These are phyloP conservation scores for Echites panduratus DNA, from an alignment of 257 asterid species.

Conservation along the genomic window DNA sequence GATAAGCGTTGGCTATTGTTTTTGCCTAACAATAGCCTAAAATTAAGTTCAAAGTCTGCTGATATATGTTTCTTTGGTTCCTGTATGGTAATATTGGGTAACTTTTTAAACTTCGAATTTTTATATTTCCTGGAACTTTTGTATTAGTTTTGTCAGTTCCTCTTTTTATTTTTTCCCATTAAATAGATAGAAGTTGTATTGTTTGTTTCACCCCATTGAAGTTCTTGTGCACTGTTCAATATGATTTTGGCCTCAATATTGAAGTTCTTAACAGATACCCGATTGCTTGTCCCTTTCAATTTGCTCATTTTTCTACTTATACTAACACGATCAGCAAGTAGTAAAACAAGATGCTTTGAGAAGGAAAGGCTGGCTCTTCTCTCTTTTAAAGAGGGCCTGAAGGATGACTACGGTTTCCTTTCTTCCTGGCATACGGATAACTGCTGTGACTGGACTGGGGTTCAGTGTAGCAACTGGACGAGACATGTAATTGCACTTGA, in stretches of 20 bases:
- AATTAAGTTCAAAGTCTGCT: too few species aligned
- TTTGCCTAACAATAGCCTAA: too few species aligned
- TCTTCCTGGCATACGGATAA: slow-evolving; percentile 19
- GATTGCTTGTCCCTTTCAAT: not conserved
- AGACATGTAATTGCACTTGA: slow-evolving; percentile 10
- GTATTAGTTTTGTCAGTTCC: too few species aligned
- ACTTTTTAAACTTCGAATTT: too few species aligned
- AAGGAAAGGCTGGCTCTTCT: slow-evolving; percentile 23
- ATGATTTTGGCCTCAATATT: not conserved
- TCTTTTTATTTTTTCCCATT: too few species aligned
- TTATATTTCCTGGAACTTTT: too few species aligned
- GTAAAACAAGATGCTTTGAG: slow-evolving; percentile 5
- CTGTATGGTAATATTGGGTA: too few species aligned
- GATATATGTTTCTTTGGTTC: too few species aligned
- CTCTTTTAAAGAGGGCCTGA: slow-evolving; percentile 11
- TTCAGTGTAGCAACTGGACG: slow-evolving; percentile 8
- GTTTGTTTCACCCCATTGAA: too few species aligned
- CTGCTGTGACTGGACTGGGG: slow-evolving; percentile 21
- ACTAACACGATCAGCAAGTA: too few species aligned
- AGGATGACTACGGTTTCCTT: slow-evolving; percentile 5
- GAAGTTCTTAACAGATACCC: not conserved
- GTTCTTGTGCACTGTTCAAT: not conserved
- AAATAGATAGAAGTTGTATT: too few species aligned
- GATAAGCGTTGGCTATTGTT: too few species aligned
- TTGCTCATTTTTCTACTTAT: not conserved